Percentiles rank a stretch among this genome's conserved stretches.
Evolutionary conservation across 768 basidiomycete genomes (phyloP).

Genomic region (Amanita thiersii): DNA sequence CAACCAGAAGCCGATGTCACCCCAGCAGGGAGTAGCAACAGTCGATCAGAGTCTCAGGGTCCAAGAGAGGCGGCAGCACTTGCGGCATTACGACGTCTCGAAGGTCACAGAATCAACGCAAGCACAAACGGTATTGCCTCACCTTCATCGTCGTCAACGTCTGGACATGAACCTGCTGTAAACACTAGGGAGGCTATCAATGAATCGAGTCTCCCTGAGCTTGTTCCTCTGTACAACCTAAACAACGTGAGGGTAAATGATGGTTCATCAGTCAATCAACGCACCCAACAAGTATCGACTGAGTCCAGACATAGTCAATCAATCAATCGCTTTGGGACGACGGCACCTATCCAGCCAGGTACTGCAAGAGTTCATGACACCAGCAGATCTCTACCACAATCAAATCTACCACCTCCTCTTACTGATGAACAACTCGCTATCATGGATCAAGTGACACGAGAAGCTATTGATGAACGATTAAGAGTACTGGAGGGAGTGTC

Average conservation of each 20-base stretch:
- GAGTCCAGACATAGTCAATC: neutral
- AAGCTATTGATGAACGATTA: conserved; percentile 81
- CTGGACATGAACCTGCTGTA: neutral
- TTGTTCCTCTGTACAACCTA: conserved; percentile 31
- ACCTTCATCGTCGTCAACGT: neutral
- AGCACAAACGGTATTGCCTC: neutral
- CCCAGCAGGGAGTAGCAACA: neutral
- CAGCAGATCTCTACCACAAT: conserved; percentile 10
- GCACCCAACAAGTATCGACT: neutral
- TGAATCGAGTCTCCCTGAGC: conserved; percentile 8
- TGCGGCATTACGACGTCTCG: conserved; percentile 55
- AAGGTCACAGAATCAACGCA: conserved; percentile 7
- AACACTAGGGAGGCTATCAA: neutral
- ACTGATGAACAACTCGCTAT: conserved; percentile 56
- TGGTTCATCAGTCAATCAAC: too few species aligned
- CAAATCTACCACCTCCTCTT: conserved; percentile 36
- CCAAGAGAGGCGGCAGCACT: conserved; percentile 48
- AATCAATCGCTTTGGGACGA: neutral
- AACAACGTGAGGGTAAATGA: neutral
- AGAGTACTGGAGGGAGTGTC: conserved; percentile 75
- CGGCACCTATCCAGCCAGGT: neutral
- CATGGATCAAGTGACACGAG: conserved; percentile 62
- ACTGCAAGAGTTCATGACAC: conserved; percentile 5
- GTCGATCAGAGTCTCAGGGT: conserved; percentile 11
- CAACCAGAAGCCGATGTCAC: too few species aligned